Evolutionary conservation across 2,329 filamentous ascomycete species (phyloP), one percentile per base, ranked within the genome.

Genomic region (Pseudogymnoascus sp.): DNA sequence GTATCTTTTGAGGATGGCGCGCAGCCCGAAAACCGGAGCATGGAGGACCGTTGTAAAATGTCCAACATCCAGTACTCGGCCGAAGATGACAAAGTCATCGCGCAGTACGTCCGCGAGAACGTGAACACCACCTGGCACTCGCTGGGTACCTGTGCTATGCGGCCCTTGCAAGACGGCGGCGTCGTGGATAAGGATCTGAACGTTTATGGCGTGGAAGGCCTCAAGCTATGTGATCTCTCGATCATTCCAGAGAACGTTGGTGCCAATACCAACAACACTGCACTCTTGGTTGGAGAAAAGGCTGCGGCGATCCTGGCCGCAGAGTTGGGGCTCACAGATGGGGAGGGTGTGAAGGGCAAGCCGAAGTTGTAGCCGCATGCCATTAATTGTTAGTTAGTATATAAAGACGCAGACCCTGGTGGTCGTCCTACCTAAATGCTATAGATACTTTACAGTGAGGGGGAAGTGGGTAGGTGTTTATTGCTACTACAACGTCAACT

Each of bases 201-300:
- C 35, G 72, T 74, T 2, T 69, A 74, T 65, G 72, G 72, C n/a
- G 61, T 71, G 21, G 64, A 68, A 59, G 69, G 69, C 11, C 63
- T 74, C 59, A 76, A 76, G 67, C 63, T 77, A 59, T 73, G 74
- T 7, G 76, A 77, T 69, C 41, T 77, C 66, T 45, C 41, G 6
- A 26, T 49, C 12, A 52, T 52, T 69, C 76, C 76, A 0, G 69
- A 73, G 63, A 77, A 77, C 59, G 74, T 78, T 2, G 76, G 73
- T 11, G 76, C 72, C 0, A 78, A 78, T 43, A 78, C 76, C 1
- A 74, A 74, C 23, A 76, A 76, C 16, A 77, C 75, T 3, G 75
- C 76, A 1, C 68, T 78, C 61, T 70, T 72, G 26, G 68, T 75
- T 39, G 74, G 73, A 2, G 74, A 75, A 64, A 72, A 72, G 66